phyloP scores from a whole-genome alignment of 2,329 filamentous ascomycete genomes.

The Endocalyx cinctus region DNA sequence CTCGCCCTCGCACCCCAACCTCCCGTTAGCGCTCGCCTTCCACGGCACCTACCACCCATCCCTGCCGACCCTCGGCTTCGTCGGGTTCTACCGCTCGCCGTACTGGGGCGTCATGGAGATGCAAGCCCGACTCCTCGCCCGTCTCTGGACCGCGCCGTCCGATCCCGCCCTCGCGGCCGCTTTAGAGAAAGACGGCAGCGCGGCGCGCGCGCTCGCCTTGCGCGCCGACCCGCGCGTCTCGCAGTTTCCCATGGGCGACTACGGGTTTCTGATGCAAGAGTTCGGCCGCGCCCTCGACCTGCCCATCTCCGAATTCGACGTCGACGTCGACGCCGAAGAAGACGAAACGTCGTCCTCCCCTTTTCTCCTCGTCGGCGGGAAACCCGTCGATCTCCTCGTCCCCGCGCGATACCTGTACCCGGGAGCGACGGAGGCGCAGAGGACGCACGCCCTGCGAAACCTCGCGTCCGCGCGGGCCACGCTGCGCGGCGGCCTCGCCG shows the following conservation, averaged over 20 bases:
- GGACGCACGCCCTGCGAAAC: constrained; percentile 36
- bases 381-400: constrained; percentile 49
- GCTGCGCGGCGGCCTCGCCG: constrained; percentile 36
- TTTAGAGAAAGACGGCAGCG: constrained; percentile 38
- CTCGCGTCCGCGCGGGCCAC: constrained; percentile 41
- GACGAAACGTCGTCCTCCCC: constrained; percentile 26
- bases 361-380: constrained; percentile 25
- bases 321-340: constrained; percentile 23
- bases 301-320: constrained; percentile 30
- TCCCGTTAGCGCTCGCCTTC: constrained; percentile 64
- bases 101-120: constrained; percentile 88
- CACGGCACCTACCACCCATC: constrained; percentile 59
- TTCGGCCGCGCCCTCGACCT: constrained; percentile 58
- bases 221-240: constrained; percentile 47
- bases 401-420: constrained; percentile 49
- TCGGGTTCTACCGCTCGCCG: constrained; percentile 78
- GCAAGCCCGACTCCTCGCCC: constrained; percentile 67
- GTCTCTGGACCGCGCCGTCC: constrained; percentile 46
- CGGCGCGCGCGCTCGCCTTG: constrained; percentile 44
- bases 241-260: constrained; percentile 84
- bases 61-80: constrained; percentile 66
- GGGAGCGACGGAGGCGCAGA: constrained; percentile 32
- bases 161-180: constrained; percentile 32
- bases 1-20: constrained; percentile 46
- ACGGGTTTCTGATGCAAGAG: constrained; percentile 69